These are phyloP conservation scores for Schwanniomyces sp. DNA, from an alignment of 805 yeast genomes.

Conservation along the genomic window DNA sequence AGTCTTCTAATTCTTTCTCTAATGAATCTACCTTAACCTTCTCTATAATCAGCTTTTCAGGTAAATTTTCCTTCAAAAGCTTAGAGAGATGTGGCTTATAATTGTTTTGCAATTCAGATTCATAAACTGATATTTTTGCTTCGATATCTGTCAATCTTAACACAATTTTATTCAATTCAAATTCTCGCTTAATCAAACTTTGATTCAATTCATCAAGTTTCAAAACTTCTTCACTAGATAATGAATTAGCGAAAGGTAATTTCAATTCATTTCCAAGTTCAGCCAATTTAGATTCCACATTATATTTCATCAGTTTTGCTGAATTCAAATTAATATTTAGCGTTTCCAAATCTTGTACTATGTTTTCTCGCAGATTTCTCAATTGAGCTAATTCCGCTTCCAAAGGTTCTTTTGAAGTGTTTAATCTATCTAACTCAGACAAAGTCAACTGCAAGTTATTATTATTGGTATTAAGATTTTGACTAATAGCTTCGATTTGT, in stretches of 20 bases:
- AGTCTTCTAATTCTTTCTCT: conserved; percentile 22
- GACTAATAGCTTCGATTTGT: conserved; percentile 46
- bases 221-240: conserved; percentile 50
- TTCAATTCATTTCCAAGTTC: conserved; percentile 50
- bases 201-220: conserved; percentile 35
- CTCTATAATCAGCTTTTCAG: conserved; percentile 14
- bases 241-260: conserved; percentile 52
- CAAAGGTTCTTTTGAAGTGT: conserved; percentile 42
- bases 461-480: conserved; percentile 50
- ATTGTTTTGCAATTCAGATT: conserved; percentile 59
- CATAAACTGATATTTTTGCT: conserved; percentile 43
- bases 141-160: conserved; percentile 45
- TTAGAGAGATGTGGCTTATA: conserved; percentile 48
- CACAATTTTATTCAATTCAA: conserved; percentile 39
- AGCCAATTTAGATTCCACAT: conserved; percentile 35
- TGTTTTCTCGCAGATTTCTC: conserved; percentile 38
- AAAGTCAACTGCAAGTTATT: conserved; percentile 38
- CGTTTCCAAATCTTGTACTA: conserved; percentile 44
- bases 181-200: conserved; percentile 39
- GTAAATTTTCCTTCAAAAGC: conserved; percentile 14
- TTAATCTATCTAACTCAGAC: conserved; percentile 43
- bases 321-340: conserved; percentile 35
- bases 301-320: conserved; percentile 24
- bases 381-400: conserved; percentile 43
- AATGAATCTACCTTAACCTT: conserved; percentile 13